Conservation (phyloP, 257 asterid genomes). For the Craterostigma plantagineum region DNA sequence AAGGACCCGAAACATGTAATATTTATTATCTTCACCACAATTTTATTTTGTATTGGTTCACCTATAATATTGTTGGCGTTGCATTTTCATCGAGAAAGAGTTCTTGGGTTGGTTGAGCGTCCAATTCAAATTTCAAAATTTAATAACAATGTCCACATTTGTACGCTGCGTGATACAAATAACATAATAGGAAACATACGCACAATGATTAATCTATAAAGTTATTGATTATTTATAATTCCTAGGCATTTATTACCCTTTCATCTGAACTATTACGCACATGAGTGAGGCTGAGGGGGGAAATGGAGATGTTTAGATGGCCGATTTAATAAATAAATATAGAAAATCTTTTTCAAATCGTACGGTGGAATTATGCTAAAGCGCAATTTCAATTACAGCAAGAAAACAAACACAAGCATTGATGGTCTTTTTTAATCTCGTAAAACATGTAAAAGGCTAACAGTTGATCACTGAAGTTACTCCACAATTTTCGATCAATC, state of each 20-base stretch:
- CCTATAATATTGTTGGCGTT: constrained; percentile 25
- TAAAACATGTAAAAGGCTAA: constrained; percentile 9
- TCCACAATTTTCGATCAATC: constrained; percentile 13
- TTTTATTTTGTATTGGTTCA: constrained; percentile 16
- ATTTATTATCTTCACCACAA: too few species aligned
- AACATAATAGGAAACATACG: neutral
- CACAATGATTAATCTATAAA: too few species aligned
- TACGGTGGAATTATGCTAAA: too few species aligned
- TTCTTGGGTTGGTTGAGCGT: constrained; percentile 34
- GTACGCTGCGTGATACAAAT: neutral
- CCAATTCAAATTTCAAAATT: constrained; percentile 12
- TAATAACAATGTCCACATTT: neutral
- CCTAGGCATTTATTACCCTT: too few species aligned
- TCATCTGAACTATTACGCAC: too few species aligned
- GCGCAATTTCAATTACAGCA: constrained; percentile 4
- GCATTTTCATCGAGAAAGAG: constrained; percentile 17
- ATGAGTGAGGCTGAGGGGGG: too few species aligned
- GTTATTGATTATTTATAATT: too few species aligned
- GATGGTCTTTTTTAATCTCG: constrained; percentile 1
- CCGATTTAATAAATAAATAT: too few species aligned
- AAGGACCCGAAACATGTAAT: too few species aligned
- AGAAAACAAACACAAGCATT: constrained; percentile 8
- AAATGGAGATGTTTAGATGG: too few species aligned
- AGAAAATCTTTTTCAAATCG: too few species aligned
- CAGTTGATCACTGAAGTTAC: constrained; percentile 22